Percentiles rank a stretch among this genome's conserved stretches.
phyloP scores from a whole-genome alignment of 2,329 filamentous ascomycete species.

The Rhinocladiella mackenziei region DNA sequence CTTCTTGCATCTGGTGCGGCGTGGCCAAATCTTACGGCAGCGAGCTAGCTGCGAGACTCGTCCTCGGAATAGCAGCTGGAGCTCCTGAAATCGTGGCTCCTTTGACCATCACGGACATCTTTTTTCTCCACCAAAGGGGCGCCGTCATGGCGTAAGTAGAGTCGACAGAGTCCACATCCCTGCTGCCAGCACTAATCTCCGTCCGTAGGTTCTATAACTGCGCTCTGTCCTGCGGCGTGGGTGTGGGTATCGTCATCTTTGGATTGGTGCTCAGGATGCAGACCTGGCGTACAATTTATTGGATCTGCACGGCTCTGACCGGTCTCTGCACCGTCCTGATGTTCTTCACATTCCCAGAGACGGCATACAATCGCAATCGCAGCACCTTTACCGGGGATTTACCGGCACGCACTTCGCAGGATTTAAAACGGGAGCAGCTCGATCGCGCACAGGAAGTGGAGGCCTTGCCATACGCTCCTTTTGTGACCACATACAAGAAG shows the following conservation, averaged over 20 bases:
- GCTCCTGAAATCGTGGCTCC: constrained; percentile 50
- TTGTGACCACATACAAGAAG: not conserved
- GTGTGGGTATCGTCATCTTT: constrained; percentile 1
- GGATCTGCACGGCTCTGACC: not conserved
- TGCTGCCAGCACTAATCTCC: too few relatives aligned
- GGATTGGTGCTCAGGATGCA: not conserved
- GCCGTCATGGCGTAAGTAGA: constrained; percentile 46
- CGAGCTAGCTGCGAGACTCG: constrained; percentile 1
- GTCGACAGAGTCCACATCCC: too few relatives aligned
- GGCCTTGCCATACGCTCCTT: not conserved
- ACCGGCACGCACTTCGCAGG: not conserved
- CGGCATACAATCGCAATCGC: constrained; percentile 1
- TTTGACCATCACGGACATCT: constrained; percentile 53
- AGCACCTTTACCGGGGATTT: too few relatives aligned
- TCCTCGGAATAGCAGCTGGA: constrained; percentile 39
- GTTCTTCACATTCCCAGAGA: constrained; percentile 5
- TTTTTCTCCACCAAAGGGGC: constrained; percentile 56
- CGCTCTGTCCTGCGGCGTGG: constrained; percentile 1
- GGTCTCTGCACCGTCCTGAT: not conserved
- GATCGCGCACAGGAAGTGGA: not conserved
- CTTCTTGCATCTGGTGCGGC: not conserved
- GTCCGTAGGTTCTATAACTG: constrained; percentile 2
- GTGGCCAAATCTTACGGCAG: constrained; percentile 1
- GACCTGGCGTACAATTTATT: not conserved
- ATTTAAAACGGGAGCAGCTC: not conserved